Conservation (phyloP, 2,329 filamentous ascomycete species). For the Curvularia hawaiiensis region DNA sequence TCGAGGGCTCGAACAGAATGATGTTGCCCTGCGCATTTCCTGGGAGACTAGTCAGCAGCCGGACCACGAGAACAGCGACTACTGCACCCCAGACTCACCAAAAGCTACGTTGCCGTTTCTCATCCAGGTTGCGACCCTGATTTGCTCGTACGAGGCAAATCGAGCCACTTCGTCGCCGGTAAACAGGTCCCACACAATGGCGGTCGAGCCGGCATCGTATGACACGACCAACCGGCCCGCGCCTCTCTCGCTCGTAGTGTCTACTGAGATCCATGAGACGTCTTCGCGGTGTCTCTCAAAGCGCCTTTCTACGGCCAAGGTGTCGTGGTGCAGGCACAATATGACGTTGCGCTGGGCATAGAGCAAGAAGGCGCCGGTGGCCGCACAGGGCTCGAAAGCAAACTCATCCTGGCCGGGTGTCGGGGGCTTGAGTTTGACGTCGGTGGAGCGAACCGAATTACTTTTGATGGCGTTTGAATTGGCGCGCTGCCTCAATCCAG, state of each 20-base stretch:
- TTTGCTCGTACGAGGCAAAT: slow-evolving; percentile 89
- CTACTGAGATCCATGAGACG: slow-evolving; percentile 82
- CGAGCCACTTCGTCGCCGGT: slow-evolving; percentile 88
- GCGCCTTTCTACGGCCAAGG: slow-evolving; percentile 81
- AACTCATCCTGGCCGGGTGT: slow-evolving; percentile 53
- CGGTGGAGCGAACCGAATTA: slow-evolving; percentile 42
- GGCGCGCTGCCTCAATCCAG: slow-evolving; percentile 50
- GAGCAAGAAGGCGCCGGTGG: slow-evolving; percentile 88
- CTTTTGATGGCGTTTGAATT: slow-evolving; percentile 42
- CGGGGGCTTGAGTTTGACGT: slow-evolving; percentile 47
- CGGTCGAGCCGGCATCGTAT: slow-evolving; percentile 88
- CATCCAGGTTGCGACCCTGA: slow-evolving; percentile 92
- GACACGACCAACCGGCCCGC: slow-evolving; percentile 87
- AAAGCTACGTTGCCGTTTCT: slow-evolving; percentile 95
- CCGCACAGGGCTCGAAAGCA: slow-evolving; percentile 83
- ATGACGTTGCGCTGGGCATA: slow-evolving; percentile 84
- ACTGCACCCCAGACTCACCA: slow-evolving; percentile 64
- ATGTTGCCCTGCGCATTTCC: slow-evolving; percentile 92
- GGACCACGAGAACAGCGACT: slow-evolving; percentile 8
- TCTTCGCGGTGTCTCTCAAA: slow-evolving; percentile 86
- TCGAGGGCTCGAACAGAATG: slow-evolving; percentile 91
- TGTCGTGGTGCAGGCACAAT: slow-evolving; percentile 90
- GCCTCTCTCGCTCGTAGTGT: slow-evolving; percentile 87
- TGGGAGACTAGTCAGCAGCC: slow-evolving; percentile 47
- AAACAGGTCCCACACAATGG: slow-evolving; percentile 95